Evolutionary conservation across 2,329 filamentous ascomycete species (phyloP).

Genomic region (Nothophoma quercina): DNA sequence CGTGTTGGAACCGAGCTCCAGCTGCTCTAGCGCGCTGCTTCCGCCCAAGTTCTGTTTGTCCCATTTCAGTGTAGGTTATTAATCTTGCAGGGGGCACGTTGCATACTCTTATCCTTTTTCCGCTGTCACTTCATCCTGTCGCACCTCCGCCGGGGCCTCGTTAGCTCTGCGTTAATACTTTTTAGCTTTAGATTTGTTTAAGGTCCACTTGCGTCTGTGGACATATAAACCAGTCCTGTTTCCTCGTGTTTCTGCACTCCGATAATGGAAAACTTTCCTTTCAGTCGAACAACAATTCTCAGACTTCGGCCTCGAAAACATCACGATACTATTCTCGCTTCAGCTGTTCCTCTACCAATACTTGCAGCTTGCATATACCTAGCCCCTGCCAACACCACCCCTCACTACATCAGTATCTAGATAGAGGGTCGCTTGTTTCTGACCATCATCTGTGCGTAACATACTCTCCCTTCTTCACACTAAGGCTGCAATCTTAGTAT

Average conservation of each 20-base stretch:
- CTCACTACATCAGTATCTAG: slow-evolving; percentile 22
- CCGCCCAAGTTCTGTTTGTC: slow-evolving; percentile 46
- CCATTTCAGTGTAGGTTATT: slow-evolving; percentile 42
- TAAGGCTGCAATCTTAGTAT: too few species aligned
- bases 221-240: too few species aligned
- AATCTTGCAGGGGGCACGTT: slow-evolving; percentile 39
- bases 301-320: slow-evolving; percentile 36
- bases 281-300: slow-evolving; percentile 38
- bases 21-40: slow-evolving; percentile 46
- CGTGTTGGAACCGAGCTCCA: slow-evolving; percentile 45
- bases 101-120: slow-evolving; percentile 31
- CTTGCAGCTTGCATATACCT: slow-evolving; percentile 42
- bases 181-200: slow-evolving; percentile 28
- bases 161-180: slow-evolving; percentile 21
- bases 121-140: slow-evolving; percentile 1
- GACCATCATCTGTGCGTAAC: too few species aligned
- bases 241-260: too few species aligned
- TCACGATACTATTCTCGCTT: slow-evolving; percentile 40
- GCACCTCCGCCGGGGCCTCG: neutral
- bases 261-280: too few species aligned
- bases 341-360: slow-evolving; percentile 39
- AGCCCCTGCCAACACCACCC: slow-evolving; percentile 37
- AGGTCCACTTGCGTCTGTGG: slow-evolving; percentile 38
- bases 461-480: too few species aligned
- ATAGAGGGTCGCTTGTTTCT: too few species aligned